phyloP scores from a whole-genome alignment of 2,329 filamentous ascomycete genomes.

The Colletotrichum tropicale region DNA sequence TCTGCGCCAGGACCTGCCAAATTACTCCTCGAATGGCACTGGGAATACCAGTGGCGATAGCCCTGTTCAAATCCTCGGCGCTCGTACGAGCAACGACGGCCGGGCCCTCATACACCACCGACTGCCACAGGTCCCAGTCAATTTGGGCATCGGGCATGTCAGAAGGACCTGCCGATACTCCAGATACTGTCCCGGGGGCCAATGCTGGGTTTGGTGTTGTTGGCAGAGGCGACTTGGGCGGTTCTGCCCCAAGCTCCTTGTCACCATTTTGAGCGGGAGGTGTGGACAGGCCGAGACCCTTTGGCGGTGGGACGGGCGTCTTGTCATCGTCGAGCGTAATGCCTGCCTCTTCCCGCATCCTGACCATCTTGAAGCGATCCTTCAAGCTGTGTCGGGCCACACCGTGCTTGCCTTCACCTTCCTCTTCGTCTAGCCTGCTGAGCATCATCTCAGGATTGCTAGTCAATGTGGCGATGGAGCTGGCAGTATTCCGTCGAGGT shows the following conservation, averaged over 20 bases:
- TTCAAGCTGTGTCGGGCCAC: conserved; percentile 68
- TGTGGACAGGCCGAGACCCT: conserved; percentile 25
- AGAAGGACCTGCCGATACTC: conserved; percentile 77
- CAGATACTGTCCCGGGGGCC: conserved; percentile 84
- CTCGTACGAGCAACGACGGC: conserved; percentile 87
- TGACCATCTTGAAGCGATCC: conserved; percentile 79
- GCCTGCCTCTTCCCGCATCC: conserved; percentile 75
- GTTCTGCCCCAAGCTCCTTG: conserved; percentile 8
- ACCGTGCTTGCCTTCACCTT: conserved; percentile 51
- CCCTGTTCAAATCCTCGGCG: conserved; percentile 85
- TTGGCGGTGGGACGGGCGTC: conserved; percentile 25
- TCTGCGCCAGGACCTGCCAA: conserved; percentile 96
- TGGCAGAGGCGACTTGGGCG: conserved; percentile 51
- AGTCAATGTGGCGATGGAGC: conserved; percentile 77
- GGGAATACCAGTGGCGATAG: conserved; percentile 92
- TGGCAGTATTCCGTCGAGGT: conserved; percentile 73
- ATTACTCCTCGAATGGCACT: conserved; percentile 96
- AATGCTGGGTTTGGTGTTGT: conserved; percentile 71
- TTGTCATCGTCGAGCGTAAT: conserved; percentile 59
- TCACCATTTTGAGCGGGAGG: conserved; percentile 26
- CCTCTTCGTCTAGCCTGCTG: conserved; percentile 77
- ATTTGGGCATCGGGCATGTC: conserved; percentile 75
- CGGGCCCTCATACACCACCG: conserved; percentile 92
- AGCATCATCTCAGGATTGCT: conserved; percentile 85
- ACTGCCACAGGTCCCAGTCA: conserved; percentile 99